Evolutionary conservation across 148 eudicot genomes (phyloP), one percentile per base, ranked within the genome.

Genomic region (Talinum fruticosum): DNA sequence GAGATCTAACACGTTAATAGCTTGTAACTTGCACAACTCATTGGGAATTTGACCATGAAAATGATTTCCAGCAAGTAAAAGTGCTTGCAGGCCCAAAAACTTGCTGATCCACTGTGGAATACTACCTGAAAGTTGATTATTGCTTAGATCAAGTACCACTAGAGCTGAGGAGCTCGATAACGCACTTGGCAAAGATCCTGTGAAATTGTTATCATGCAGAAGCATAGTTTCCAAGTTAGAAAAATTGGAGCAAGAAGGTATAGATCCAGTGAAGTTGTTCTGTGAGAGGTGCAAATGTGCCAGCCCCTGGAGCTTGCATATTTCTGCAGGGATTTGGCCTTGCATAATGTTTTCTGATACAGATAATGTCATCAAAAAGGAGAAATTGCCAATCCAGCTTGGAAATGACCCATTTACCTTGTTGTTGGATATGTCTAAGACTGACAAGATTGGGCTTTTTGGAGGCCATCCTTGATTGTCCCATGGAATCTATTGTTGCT

Each of bases 61-160:
- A 36, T 36, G 38, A 36, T 69, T 44, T 23, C 62, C 37, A n/a
- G 28, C 78, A 0, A 76, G 53, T 2, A 44, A 37, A 33, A 75
- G 68, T 38, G 37, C 37, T 18, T 0, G 10, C 28, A 65, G 53
- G 29, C 14, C 45, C 16, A 10, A 1, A 19, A 76, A 57, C 28
- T 65, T 76, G 45, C 29, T 75, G 3, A 78, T 32, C 73, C 84
- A 82, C 10, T 33, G 13, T 47, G 82, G 84, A 29, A 82, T 74
- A 1, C 54, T 18, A 8, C 76, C 79, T 8, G 69, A 70, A 36
- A 82, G 54, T 4, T 74, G 69, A 53, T 78, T 78, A 10, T 74
- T 51, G 1, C 73, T 69, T 34, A 79, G 32, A 67, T 83, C 85
- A 29, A 83, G 62, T 1, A 49, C 57, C 23, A 37, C 24, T 0